phyloP scores from a whole-genome alignment of 192 early-diverging fungal species.

The Diversispora epigaea region DNA sequence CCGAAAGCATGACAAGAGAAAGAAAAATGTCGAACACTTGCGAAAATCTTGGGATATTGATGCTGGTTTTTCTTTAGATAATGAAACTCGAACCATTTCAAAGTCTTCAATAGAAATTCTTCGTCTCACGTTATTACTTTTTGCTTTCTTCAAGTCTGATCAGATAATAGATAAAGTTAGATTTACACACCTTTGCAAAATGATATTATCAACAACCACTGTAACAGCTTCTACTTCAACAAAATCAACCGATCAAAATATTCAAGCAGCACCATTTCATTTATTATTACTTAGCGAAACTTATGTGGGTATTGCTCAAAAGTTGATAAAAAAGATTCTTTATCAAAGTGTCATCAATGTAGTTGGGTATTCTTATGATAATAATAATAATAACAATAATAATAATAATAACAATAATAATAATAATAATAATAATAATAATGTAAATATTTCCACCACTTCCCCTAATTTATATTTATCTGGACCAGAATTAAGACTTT shows the following conservation, averaged over 20 bases:
- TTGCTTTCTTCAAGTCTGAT: conserved; percentile 4
- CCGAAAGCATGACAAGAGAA: neutral
- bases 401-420: neutral
- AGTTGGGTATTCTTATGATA: neutral
- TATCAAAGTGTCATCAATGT: neutral
- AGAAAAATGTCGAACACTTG: neutral
- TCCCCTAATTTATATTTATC: conserved; percentile 37
- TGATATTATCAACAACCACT: conserved; percentile 11
- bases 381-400: neutral
- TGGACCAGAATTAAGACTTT: conserved; percentile 39
- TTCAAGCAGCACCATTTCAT: neutral
- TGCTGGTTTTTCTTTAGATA: neutral
- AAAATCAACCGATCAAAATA: neutral
- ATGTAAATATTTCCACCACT: neutral
- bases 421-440: neutral
- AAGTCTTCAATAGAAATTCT: neutral
- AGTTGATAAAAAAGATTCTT: conserved; percentile 3
- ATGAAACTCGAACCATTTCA: neutral
- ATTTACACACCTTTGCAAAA: conserved; percentile 9
- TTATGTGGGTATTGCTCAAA: neutral
- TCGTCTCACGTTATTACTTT: neutral
- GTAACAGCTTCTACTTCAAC: neutral
- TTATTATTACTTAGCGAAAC: neutral
- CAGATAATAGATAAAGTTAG: neutral
- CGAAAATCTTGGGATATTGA: conserved; percentile 15